A percentile compares a stretch with the other conserved stretches of the same genome.
Conservation (phyloP, 768 basidiomycete species). For the Phaeolepiota aurea region DNA sequence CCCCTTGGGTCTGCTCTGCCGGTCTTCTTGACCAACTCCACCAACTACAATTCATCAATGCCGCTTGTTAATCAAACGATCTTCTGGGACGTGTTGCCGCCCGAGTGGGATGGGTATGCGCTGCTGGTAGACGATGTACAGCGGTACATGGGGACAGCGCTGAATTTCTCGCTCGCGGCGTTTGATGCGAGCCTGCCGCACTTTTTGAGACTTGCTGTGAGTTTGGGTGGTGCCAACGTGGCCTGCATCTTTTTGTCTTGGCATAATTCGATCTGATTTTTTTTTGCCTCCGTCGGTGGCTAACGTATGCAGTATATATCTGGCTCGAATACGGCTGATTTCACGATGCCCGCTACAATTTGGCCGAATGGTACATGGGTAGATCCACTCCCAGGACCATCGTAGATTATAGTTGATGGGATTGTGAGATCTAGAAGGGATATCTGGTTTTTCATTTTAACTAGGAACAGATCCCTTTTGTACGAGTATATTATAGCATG, state of each 20-base stretch:
- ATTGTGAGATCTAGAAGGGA: conserved; percentile 2
- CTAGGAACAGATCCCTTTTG: neutral
- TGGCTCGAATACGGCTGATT: conserved; percentile 52
- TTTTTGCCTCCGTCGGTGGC: too few relatives aligned
- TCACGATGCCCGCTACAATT: conserved; percentile 68
- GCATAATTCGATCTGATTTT: conserved; percentile 2
- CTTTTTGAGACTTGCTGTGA: conserved; percentile 75
- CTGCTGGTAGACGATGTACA: conserved; percentile 85
- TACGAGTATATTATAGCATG: neutral
- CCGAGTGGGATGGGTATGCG: conserved; percentile 67
- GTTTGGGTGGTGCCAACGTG: too few relatives aligned
- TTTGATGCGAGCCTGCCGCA: conserved; percentile 56
- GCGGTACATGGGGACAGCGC: conserved; percentile 58
- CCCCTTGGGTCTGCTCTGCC: conserved; percentile 63
- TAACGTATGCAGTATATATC: conserved; percentile 46
- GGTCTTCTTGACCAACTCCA: conserved; percentile 66
- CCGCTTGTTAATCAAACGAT: conserved; percentile 48
- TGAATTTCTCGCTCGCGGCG: conserved; percentile 64
- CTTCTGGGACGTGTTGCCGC: conserved; percentile 43
- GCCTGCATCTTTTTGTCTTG: conserved; percentile 2
- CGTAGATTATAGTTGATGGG: conserved; percentile 15
- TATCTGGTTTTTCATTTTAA: neutral
- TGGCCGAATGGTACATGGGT: conserved; percentile 81
- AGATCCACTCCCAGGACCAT: conserved; percentile 63
- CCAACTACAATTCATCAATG: conserved; percentile 48